phyloP scores from a whole-genome alignment of 306 rosid species.

The Crotalaria pallida region DNA sequence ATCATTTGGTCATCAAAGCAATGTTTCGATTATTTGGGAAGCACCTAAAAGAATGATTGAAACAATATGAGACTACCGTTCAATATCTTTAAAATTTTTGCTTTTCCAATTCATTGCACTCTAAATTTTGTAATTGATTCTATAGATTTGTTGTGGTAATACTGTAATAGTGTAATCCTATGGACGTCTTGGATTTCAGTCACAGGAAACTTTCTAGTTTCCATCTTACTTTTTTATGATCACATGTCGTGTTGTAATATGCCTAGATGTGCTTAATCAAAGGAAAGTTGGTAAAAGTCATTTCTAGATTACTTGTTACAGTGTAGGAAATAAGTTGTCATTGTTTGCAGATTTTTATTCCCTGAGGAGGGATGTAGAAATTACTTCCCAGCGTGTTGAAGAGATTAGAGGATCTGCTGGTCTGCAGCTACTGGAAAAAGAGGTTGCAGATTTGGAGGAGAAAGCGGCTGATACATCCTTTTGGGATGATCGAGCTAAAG shows the following conservation, averaged over 20 bases:
- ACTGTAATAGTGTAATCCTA: background rate
- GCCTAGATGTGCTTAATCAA: background rate
- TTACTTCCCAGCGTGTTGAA: slow-evolving; percentile 49
- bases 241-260: background rate
- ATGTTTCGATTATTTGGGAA: background rate
- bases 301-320: slow-evolving; percentile 13
- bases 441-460: slow-evolving; percentile 64
- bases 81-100: background rate
- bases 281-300: background rate
- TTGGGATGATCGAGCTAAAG: slow-evolving; percentile 80
- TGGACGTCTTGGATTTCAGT: slow-evolving; percentile 1
- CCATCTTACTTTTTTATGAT: background rate
- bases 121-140: background rate
- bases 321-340: background rate
- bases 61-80: background rate
- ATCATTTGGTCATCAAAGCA: too few relatives aligned
- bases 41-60: background rate
- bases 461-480: slow-evolving; percentile 66
- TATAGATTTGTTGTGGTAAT: background rate
- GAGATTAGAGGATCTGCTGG: slow-evolving; percentile 77
- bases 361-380: slow-evolving; percentile 70
- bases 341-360: slow-evolving; percentile 74
- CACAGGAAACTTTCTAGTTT: slow-evolving; percentile 1
- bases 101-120: background rate
- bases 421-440: slow-evolving; percentile 51